Evolutionary conservation across 2,329 filamentous ascomycete genomes (phyloP), one percentile per base, ranked within the genome.

Genomic region (Teratosphaeria viscida): DNA sequence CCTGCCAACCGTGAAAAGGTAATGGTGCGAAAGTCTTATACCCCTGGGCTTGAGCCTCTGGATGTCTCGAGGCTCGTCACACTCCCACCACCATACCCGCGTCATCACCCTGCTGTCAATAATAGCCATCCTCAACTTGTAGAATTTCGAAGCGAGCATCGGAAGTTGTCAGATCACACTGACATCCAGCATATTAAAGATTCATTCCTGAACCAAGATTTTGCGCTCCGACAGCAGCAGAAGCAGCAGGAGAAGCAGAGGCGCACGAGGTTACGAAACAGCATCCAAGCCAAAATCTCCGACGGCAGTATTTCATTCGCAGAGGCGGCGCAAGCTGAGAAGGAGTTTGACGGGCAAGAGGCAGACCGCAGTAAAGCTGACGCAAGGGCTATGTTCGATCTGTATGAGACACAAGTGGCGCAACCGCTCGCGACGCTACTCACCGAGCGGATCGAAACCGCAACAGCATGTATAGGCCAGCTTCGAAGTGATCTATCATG

Each of bases 11-110:
- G 55, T 2, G 34, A 16, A 14, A 37, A 32, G 16, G 32, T 11
- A 19, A 52, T 55, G 16, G 62, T 65, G 2, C 62, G 64, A 23
- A 65, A 63, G 37, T 60, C 61, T 5, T 66, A 68, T 3, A 68
- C 63, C 7, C 64, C 66, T 32, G 61, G 61, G 23, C 29, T 66
- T 7, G 64, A 67, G 60, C 57, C 70, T 60, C 76, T 97, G 3
- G 92, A 99, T 69, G 88, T 97, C 29, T 97, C 94, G 3, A 83
- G 94, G 32, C 83, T 99, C 1, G 88, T 99, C 4, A 96, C 94
- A 0, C 79, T 99, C 34, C 94, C 94, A 8, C 94, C 94, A 1
- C 89, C 94, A 1, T 97, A 95, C 72, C 94, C 94, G 1, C 86
- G 92, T 7, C 92, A 97, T 69, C 88, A 97, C 67, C 94, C 94